Percentiles rank a stretch among this genome's conserved stretches.
Evolutionary conservation across 192 early-diverging fungal species (phyloP).

Genomic region (Coemansia erecta): DNA sequence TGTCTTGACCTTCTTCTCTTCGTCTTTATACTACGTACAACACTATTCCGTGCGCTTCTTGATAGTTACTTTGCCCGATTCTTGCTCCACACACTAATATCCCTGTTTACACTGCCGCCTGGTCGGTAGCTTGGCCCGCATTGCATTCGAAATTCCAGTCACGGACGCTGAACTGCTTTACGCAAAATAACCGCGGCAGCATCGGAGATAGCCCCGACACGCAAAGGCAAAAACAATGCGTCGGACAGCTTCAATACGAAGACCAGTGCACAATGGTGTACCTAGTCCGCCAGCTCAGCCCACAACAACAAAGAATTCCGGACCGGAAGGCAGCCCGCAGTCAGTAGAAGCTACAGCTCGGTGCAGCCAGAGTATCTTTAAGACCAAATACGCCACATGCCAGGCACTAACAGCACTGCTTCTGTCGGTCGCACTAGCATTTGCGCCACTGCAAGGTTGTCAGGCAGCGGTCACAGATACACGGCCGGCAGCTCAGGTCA

Average conservation of each 20-base stretch:
- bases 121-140: too few relatives aligned
- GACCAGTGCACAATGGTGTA: neutral
- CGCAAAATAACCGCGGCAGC: too few relatives aligned
- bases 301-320: neutral
- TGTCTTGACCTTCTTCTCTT: neutral
- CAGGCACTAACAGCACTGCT: conserved; percentile 16
- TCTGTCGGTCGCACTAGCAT: conserved; percentile 1
- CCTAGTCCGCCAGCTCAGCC: neutral
- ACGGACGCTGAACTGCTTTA: too few relatives aligned
- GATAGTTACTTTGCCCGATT: too few relatives aligned
- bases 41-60: too few relatives aligned
- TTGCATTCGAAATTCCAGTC: too few relatives aligned
- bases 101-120: too few relatives aligned
- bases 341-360: neutral
- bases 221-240: neutral
- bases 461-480: conserved; percentile 2
- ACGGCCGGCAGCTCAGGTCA: neutral
- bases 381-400: neutral
- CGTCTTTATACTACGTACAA: too few relatives aligned
- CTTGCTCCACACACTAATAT: too few relatives aligned
- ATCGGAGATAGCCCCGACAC: too few relatives aligned
- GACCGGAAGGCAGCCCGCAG: neutral
- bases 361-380: conserved; percentile 1
- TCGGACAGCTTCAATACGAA: neutral
- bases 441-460: conserved; percentile 7